Percentiles rank a stretch among this genome's conserved stretches.
These are phyloP conservation scores for Penicillium bialowiezense DNA, from an alignment of 495 filamentous ascomycete genomes.

Conservation along the genomic window DNA sequence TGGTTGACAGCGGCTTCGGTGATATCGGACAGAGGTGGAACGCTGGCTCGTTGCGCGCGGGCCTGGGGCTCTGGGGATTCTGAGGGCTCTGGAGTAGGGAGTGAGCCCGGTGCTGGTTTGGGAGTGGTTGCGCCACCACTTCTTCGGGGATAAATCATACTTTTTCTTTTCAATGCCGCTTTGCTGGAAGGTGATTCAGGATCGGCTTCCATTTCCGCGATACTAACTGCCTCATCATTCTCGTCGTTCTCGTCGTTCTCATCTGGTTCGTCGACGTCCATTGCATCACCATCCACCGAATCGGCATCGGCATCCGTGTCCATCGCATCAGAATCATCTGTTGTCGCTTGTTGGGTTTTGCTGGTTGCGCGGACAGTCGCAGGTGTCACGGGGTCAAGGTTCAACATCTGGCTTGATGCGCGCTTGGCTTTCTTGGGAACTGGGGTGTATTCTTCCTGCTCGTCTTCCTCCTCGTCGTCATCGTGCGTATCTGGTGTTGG, in stretches of 20 bases:
- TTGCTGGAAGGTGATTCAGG: conserved; percentile 64
- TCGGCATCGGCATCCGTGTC: conserved; percentile 25
- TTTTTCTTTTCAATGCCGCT: conserved; percentile 62
- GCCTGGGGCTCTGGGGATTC: conserved; percentile 52
- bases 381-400: conserved; percentile 50
- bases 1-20: conserved; percentile 69
- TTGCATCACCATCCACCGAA: conserved; percentile 20
- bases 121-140: conserved; percentile 46
- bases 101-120: conserved; percentile 44
- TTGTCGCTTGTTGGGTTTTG: conserved; percentile 32
- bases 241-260: conserved; percentile 28
- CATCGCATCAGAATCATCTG: conserved; percentile 32
- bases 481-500: conserved; percentile 39
- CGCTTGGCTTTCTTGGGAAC: conserved; percentile 53
- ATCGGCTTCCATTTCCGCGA: conserved; percentile 43
- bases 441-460: conserved; percentile 82
- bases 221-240: conserved; percentile 34
- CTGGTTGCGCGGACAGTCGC: conserved; percentile 34
- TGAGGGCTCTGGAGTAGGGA: conserved; percentile 59
- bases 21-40: conserved; percentile 71
- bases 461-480: conserved; percentile 56
- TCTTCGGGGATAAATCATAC: conserved; percentile 57
- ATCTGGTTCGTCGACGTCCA: conserved; percentile 23
- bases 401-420: conserved; percentile 55
- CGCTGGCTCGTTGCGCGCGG: conserved; percentile 47